A percentile compares a stretch with the other conserved stretches of the same genome.
Conservation (phyloP, 2,329 filamentous ascomycete genomes). For the Neurospora sp. region DNA sequence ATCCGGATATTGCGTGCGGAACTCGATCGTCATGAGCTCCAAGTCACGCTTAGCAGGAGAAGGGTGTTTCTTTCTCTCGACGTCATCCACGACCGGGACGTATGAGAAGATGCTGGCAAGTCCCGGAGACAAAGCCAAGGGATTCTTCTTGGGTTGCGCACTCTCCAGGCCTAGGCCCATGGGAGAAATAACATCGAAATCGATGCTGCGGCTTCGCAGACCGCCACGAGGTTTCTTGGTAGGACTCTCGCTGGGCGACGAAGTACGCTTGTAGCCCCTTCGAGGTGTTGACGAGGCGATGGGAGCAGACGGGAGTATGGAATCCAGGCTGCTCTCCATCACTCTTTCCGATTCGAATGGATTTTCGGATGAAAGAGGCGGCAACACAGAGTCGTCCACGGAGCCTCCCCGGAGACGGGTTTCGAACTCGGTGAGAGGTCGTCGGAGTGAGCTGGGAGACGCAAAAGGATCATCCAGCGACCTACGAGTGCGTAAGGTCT, state of each 20-base stretch:
- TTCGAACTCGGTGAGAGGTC: slow-evolving; percentile 11
- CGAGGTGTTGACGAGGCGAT: slow-evolving; percentile 16
- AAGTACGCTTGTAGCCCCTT: not conserved
- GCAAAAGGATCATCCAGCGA: slow-evolving; percentile 15
- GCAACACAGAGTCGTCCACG: not conserved
- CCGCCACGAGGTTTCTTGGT: not conserved
- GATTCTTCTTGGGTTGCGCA: not conserved
- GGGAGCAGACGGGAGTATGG: slow-evolving; percentile 12
- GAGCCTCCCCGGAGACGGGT: slow-evolving; percentile 10
- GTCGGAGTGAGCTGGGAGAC: not conserved
- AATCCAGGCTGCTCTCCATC: slow-evolving; percentile 12
- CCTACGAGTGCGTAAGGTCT: slow-evolving; percentile 14
- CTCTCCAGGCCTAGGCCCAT: not conserved
- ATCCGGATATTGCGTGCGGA: slow-evolving; percentile 17
- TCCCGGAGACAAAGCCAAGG: not conserved
- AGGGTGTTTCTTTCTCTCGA: slow-evolving; percentile 31
- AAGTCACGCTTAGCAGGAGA: slow-evolving; percentile 33
- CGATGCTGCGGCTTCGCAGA: not conserved
- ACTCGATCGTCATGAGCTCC: slow-evolving; percentile 27
- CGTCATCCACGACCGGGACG: not conserved
- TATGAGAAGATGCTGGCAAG: not conserved
- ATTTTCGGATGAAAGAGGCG: slow-evolving; percentile 4
- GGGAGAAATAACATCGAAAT: not conserved
- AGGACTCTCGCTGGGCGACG: not conserved
- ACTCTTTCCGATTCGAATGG: slow-evolving; percentile 26